Base-by-base conservation (phyloP, 495 filamentous ascomycete genomes). In the Penicillium riverlandense region DNA sequence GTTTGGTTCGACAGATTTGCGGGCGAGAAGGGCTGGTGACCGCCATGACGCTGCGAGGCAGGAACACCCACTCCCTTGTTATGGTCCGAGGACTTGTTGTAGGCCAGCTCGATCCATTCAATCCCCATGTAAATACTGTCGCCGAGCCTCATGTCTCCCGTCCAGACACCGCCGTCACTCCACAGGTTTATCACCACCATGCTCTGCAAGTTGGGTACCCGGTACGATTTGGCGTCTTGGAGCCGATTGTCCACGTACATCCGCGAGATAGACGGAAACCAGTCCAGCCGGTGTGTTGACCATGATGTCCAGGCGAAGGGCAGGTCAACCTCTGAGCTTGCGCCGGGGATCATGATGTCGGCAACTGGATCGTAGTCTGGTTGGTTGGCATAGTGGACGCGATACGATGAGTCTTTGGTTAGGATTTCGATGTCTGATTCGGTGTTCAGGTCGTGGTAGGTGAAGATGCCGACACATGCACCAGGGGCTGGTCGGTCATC, bases 381-480 rank as follows among this genome's bases (percentile, higher is more conserved):
- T 55, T 90, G 86, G 54, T 90, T 90, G 32, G 84, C 86, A 61
- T 83, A 88, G 49, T 81, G 81, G 13, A 85, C 66, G 5, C 66
- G 65, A 40, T 76, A 57, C 3, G 58, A 55, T 0, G 77, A 71
- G 44, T 81, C 82, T 2, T 61, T 61, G 0, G 84, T 87, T 11
- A 84, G 70, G 45, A 88, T 79, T 54, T 95, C 88, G 35, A 92
- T 74, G 53, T 92, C 88, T 0, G 81, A 79, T 62, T 91, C 85
- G 52, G 85, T 81, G 29, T 82, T 76, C 1, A 64, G 57, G 12
- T 76, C 65, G 12, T 72, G 63, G 51, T 83, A 83, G 14, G 85
- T 87, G 62, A 90, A 88, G 46, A 86, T 72, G 31, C 83, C 84
- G 0, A 81, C 81, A 40, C 84, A 80, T 28, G 82, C 84, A 37